phyloP scores from a whole-genome alignment of 805 yeast species.

The Ogataea ganodermae region DNA sequence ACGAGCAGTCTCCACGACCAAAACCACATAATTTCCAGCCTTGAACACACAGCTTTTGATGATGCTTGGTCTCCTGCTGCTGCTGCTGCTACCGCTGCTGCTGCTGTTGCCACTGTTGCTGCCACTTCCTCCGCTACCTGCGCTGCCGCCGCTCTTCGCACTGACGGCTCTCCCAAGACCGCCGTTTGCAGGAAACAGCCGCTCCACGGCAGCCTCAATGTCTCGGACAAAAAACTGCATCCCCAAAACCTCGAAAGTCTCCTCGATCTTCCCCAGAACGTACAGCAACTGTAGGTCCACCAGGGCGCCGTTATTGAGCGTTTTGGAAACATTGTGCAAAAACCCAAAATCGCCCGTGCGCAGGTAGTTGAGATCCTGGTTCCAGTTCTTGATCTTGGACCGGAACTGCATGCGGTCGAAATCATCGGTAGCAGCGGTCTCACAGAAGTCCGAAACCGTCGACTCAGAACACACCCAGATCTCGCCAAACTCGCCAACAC shows the following conservation, averaged over 20 bases:
- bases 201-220: constrained; percentile 68
- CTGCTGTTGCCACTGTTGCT: neutral
- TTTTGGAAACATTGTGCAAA: constrained; percentile 66
- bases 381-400: constrained; percentile 66
- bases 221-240: constrained; percentile 88
- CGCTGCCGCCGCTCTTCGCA: neutral
- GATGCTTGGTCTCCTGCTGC: neutral
- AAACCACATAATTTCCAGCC: constrained; percentile 76
- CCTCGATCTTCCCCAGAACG: constrained; percentile 80
- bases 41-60: constrained; percentile 59
- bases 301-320: constrained; percentile 21
- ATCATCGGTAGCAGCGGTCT: constrained; percentile 31
- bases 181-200: constrained; percentile 13
- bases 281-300: constrained; percentile 73
- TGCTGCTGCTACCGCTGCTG: neutral
- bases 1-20: constrained; percentile 62
- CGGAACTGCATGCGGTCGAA: constrained; percentile 57
- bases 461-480: constrained; percentile 95
- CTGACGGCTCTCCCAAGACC: neutral
- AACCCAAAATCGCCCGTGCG: constrained; percentile 96
- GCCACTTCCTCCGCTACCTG: neutral
- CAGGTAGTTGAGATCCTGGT: constrained; percentile 63
- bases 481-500: constrained; percentile 92
- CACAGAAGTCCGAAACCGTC: constrained; percentile 55
- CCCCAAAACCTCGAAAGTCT: constrained; percentile 89